Evolutionary conservation across 1,139 yeast species (phyloP).

Genomic region (Yamadazyma jaroonii): DNA sequence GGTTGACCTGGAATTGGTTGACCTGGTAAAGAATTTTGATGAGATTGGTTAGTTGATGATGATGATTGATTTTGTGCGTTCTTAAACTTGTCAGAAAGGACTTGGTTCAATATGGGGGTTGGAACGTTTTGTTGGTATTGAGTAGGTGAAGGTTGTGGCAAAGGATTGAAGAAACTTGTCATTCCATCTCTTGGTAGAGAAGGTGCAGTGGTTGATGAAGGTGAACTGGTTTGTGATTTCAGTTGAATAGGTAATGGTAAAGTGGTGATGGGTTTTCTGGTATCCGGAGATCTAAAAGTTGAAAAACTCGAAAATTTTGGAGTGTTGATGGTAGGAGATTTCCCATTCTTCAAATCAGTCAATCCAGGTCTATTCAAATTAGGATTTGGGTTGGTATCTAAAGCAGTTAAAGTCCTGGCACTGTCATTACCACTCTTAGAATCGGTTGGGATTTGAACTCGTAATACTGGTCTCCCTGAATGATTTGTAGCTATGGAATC

Average conservation of each 20-base stretch:
- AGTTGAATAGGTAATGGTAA: conserved; percentile 39
- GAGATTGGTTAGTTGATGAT: not conserved
- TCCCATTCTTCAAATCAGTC: conserved; percentile 3
- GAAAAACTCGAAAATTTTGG: conserved; percentile 25
- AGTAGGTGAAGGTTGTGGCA: conserved; percentile 29
- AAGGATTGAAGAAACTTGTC: conserved; percentile 23
- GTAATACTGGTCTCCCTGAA: conserved; percentile 41
- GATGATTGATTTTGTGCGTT: not conserved
- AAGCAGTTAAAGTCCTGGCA: conserved; percentile 17
- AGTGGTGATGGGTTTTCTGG: conserved; percentile 30
- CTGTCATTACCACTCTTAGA: conserved; percentile 22
- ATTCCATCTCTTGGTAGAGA: conserved; percentile 26
- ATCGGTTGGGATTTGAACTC: conserved; percentile 52
- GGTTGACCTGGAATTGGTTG: not conserved
- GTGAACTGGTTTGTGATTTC: conserved; percentile 46
- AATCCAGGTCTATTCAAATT: not conserved
- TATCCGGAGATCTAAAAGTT: conserved; percentile 39
- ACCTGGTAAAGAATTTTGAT: not conserved
- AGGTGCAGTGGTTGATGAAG: conserved; percentile 43
- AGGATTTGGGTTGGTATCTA: conserved; percentile 13
- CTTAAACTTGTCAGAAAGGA: conserved; percentile 10
- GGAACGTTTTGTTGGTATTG: conserved; percentile 24
- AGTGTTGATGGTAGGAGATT: conserved; percentile 18
- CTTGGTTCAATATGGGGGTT: conserved; percentile 38
- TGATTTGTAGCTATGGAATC: conserved; percentile 8